These are phyloP conservation scores for Thielaviopsis euricoi DNA, from an alignment of 2,329 filamentous ascomycete genomes.

Conservation along the genomic window DNA sequence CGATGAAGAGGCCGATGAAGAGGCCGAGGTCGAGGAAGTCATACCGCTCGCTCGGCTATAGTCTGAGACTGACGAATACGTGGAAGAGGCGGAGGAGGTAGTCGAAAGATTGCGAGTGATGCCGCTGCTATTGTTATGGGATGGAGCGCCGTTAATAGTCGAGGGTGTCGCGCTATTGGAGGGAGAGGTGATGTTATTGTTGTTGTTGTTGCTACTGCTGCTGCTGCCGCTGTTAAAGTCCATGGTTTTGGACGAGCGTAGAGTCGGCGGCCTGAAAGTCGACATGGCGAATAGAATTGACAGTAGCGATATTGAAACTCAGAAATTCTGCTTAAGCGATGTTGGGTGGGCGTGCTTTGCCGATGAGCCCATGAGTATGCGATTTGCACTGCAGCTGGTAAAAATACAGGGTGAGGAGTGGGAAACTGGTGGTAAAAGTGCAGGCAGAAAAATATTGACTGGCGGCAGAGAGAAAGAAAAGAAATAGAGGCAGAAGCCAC, in stretches of 20 bases:
- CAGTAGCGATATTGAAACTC: neutral
- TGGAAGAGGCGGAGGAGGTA: conserved; percentile 55
- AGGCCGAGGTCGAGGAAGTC: conserved; percentile 41
- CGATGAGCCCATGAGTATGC: neutral
- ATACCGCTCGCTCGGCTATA: conserved; percentile 39
- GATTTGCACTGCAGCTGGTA: neutral
- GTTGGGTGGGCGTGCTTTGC: neutral
- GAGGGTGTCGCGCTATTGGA: neutral
- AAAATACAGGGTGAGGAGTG: neutral
- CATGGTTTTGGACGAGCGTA: conserved; percentile 22
- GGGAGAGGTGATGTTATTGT: neutral
- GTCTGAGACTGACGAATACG: conserved; percentile 44
- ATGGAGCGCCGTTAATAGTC: conserved; percentile 1
- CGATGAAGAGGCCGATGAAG: conserved; percentile 40
- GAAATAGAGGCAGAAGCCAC: neutral
- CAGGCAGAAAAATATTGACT: neutral
- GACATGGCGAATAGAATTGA: conserved; percentile 23
- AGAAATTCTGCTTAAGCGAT: conserved; percentile 41
- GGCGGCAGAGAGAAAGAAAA: neutral
- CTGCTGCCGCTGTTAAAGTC: conserved; percentile 14
- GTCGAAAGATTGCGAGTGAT: conserved; percentile 50
- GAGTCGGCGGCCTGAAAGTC: conserved; percentile 13
- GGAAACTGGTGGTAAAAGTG: neutral
- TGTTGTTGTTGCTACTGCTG: conserved; percentile 21
- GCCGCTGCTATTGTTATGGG: neutral